Evolutionary conservation across 345 rosid genomes (phyloP), one percentile per base, ranked within the genome.

Genomic region (Psidium friedrichsthalianum): DNA sequence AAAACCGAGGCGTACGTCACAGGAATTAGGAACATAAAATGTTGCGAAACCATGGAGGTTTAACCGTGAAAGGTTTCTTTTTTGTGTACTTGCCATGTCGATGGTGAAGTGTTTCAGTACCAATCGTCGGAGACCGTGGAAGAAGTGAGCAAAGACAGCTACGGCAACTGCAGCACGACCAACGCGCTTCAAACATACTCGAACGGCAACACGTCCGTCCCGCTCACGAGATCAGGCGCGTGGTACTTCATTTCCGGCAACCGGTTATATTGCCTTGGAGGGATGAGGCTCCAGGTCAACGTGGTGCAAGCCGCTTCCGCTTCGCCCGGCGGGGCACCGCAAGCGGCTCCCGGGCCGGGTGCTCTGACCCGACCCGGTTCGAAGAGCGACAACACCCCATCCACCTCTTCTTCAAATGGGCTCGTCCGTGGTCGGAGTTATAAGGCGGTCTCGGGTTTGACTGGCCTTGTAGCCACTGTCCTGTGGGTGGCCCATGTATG

Each of bases 181-280:
- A 87, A 93, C 13, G 89, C 84, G 5, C 25, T 94, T 11, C 89
- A 85, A n/a, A 90, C 92, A 44, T 98, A 87, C 88, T 82, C 96
- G 42, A 93, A 88, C 57, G 98, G 99, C 82, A 98, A 98, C 93
- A 96, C 98, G 32, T 91, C 99, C 9, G 86, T 98, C 6, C 58
- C 96, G 18, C 84, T 98, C 82, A 81, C 94, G 6, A 85, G 90
- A 21, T 92, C 95, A 0, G 99, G 96, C 8, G 36, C 87, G 8
- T 87, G 92, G 86, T 98, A 92, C 85, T 98, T 98, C 82, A 57
- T 92, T 8, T 88, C 92, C 21, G 98, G 95, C 0, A 94, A 93
- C 91, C 87, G 85, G 91, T 89, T 98, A 22, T 87, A 93, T 69
- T 98, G 99, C 89, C 89, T 95, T 8, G 95, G 98, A 22, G 99